Base-by-base conservation (phyloP, 352 stramenopile species). In the Globisporangium abappressorium region DNA sequence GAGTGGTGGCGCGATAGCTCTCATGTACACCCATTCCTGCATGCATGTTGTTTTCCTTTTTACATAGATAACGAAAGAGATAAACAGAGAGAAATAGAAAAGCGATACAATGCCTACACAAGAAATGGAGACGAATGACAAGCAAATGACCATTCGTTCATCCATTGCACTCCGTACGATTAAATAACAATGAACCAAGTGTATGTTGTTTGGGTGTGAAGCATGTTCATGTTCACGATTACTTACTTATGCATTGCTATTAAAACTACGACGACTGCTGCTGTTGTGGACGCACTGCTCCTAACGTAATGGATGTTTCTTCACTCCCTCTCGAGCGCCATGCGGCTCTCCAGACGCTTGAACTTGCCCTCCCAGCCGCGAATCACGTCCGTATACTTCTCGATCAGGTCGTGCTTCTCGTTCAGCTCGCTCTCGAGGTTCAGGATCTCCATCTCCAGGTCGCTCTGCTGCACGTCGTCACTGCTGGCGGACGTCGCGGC, bases 291-390 rank as follows among this genome's bases (percentile, higher is more conserved):
- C 38, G 38, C 38, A 36, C 33, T 36, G 6, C 33, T 36, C 28
- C 28, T 33, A 33, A 33, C 28, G 28, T 33, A 5, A 36, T 9
- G 33, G 33, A 36, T 30, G 36, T 28, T 38, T 26, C 11, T 51
- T 43, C 57, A 89, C 43, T 88, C 82, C 49, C 80, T 71, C 53
- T 87, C 84, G 36, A 77, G 74, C 9, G 82, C 77, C 77, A 93
- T 82, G 51, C 85, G 81, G 60, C 80, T 77, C 65, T 92, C 83
- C 36, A 94, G 69, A 5, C 86, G 73, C 76, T 91, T 91, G 67
- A 94, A 94, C 68, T 94, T 94, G 59, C 86, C 78, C 68, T 94
- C 86, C 86, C 86, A 94, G 22, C 86, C 86, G 55, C 82, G 81
- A 60, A 92, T 79, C n/a, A 94, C 84, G 41, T 94, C 86, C 62